These are phyloP conservation scores for Podospora didyma DNA, from an alignment of 495 filamentous ascomycete species.

Conservation along the genomic window DNA sequence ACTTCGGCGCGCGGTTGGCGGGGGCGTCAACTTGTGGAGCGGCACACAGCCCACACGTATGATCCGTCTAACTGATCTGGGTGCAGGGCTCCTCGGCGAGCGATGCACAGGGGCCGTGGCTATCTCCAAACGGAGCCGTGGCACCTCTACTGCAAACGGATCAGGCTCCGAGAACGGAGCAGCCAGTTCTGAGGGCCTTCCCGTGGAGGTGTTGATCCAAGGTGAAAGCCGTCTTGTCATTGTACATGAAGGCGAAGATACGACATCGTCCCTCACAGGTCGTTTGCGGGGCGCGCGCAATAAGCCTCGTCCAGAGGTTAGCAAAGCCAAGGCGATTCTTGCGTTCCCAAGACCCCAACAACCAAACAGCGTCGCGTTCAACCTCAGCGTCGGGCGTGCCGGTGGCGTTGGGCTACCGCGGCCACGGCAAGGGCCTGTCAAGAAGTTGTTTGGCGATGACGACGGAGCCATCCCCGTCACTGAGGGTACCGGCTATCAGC, in stretches of 20 bases:
- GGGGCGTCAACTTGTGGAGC: constrained; percentile 56
- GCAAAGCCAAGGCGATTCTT: constrained; percentile 34
- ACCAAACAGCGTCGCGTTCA: constrained; percentile 39
- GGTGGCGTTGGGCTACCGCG: constrained; percentile 6
- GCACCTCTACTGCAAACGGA: constrained; percentile 16
- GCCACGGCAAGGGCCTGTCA: background rate
- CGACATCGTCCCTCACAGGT: constrained; percentile 31
- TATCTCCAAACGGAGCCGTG: constrained; percentile 37
- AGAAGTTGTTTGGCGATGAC: constrained; percentile 20
- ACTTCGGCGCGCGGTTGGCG: constrained; percentile 53
- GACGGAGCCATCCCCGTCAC: constrained; percentile 22
- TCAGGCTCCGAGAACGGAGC: constrained; percentile 23
- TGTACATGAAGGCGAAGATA: constrained; percentile 44
- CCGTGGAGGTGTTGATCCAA: constrained; percentile 56
- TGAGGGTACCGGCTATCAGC: constrained; percentile 10
- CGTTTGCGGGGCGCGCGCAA: constrained; percentile 28
- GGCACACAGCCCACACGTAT: constrained; percentile 44
- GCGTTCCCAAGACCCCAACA: constrained; percentile 38
- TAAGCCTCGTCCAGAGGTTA: constrained; percentile 23
- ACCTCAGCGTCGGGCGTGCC: constrained; percentile 36
- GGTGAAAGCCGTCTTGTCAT: constrained; percentile 62
- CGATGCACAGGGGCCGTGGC: constrained; percentile 56
- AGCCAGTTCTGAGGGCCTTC: constrained; percentile 32
- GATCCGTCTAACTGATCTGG: constrained; percentile 44
- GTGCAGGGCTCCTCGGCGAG: constrained; percentile 61